A percentile compares a stretch with the other conserved stretches of the same genome.
These are phyloP conservation scores for Petunia secreta DNA, from an alignment of 257 asterid species.

Conservation along the genomic window DNA sequence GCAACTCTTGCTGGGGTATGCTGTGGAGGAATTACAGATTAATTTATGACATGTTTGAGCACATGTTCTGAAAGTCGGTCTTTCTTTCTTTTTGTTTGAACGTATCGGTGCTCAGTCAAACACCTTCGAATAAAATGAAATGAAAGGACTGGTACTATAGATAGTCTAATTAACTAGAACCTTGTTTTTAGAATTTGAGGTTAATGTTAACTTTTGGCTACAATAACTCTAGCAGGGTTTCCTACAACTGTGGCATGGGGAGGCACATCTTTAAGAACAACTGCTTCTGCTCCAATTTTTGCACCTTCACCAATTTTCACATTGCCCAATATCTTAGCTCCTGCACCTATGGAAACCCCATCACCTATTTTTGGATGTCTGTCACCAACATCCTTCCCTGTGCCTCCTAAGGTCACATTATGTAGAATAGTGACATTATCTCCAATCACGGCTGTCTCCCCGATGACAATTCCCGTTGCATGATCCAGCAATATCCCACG, in stretches of 20 bases:
- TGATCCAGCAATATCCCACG: constrained; percentile 74
- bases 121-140: too few relatives aligned
- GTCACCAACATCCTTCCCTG: constrained; percentile 62
- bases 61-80: too few relatives aligned
- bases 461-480: constrained; percentile 78
- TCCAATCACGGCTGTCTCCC: constrained; percentile 79
- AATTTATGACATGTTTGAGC: too few relatives aligned
- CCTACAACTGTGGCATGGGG: constrained; percentile 77
- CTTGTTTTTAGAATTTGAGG: too few relatives aligned
- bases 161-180: too few relatives aligned
- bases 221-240: constrained; percentile 52
- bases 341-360: constrained; percentile 77
- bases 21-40: too few relatives aligned
- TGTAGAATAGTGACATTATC: constrained; percentile 76
- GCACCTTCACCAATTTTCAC: constrained; percentile 79
- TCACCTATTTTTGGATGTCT: constrained; percentile 79
- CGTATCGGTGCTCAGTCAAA: too few relatives aligned
- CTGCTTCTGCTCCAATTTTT: constrained; percentile 72
- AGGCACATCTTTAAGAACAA: constrained; percentile 69
- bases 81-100: too few relatives aligned
- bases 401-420: constrained; percentile 76
- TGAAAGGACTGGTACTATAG: too few relatives aligned
- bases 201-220: too few relatives aligned
- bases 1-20: too few relatives aligned
- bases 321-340: constrained; percentile 68